Evolutionary conservation across 2,329 filamentous ascomycete species (phyloP), one percentile per base, ranked within the genome.

Genomic region (Fusarium clavum): DNA sequence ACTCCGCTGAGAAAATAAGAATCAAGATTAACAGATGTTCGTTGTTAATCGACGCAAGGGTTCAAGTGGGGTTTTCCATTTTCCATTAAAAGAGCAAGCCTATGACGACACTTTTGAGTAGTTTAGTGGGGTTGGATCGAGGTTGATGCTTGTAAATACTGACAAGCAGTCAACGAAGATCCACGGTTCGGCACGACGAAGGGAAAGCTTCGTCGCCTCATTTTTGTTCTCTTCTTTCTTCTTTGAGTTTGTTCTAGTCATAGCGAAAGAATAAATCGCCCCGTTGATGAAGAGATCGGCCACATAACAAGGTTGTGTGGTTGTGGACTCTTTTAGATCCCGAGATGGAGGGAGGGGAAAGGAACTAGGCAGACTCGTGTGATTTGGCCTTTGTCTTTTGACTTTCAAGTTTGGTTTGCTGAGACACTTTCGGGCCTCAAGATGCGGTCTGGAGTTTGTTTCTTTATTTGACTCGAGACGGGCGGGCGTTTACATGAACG

Each of bases 31-130:
- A 38, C 34, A 38, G 34, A 56, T 57, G 51, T 51, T 44, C 22
- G 45, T 58, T 34, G 45, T 56, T 67, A 40, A 70, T 46, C 59
- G 45, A 46, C 49, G 46, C 64, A 61, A 54, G 67, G 68, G 64
- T 65, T 61, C 41, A 40, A 51, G 63, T 68, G 67, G 67, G 63
- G 62, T 51, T 59, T 46, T 51, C 45, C 27, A 30, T 60, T 54
- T 57, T 40, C 25, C 45, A 44, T 48, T 55, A 38, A 55, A 41
- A 40, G 40, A 38, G 22, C n/a, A 53, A 48, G 53, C 49, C 64
- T 72, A 71, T 71, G 69, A 71, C 69, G 69, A 71, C 69, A 71
- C 51, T 43, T 16, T 49, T 25, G 54, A 56, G 52, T 32, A 73
- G 34, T 38, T 8, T 27, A 46, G 61, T 53, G 47, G 62, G 61